Evolutionary conservation across 192 early-diverging fungal species (phyloP).

Genomic region (Martensiomyces pterosporus): DNA sequence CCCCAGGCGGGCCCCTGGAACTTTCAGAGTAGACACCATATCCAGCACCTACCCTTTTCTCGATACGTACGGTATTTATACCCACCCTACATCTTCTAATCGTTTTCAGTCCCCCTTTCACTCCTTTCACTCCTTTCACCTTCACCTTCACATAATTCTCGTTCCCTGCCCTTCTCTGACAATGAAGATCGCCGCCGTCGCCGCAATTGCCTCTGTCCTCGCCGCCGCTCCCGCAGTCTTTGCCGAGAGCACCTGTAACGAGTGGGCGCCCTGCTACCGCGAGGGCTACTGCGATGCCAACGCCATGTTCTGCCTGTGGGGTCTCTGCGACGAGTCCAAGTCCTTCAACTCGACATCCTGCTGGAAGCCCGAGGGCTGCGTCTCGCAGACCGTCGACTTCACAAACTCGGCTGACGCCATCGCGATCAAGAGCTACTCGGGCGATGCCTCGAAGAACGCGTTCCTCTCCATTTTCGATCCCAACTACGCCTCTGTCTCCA

Average conservation of each 20-base stretch:
- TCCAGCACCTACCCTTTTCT: too few relatives aligned
- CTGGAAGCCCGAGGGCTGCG: constrained; percentile 40
- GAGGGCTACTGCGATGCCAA: constrained; percentile 47
- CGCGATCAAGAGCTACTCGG: constrained; percentile 19
- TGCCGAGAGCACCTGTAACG: constrained; percentile 31
- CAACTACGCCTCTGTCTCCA: constrained; percentile 13
- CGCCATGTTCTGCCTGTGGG: constrained; percentile 45
- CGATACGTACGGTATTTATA: too few relatives aligned
- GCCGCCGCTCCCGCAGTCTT: constrained; percentile 16
- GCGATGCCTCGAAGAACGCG: constrained; percentile 35
- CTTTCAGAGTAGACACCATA: too few relatives aligned
- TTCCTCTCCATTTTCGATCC: constrained; percentile 50
- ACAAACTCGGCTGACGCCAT: constrained; percentile 25
- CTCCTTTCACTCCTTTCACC: neutral
- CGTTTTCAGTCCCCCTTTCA: neutral
- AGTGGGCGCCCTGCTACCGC: constrained; percentile 49
- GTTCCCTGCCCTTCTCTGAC: neutral
- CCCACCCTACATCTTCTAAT: neutral
- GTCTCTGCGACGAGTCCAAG: constrained; percentile 36
- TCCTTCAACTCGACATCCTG: constrained; percentile 47
- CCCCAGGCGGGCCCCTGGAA: too few relatives aligned
- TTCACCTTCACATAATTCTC: neutral
- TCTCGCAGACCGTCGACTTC: constrained; percentile 27
- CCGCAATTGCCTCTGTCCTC: constrained; percentile 11
- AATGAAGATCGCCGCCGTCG: constrained; percentile 17